Conservation (phyloP, 2,329 filamentous ascomycete species). For the Ophiobolus disseminans region DNA sequence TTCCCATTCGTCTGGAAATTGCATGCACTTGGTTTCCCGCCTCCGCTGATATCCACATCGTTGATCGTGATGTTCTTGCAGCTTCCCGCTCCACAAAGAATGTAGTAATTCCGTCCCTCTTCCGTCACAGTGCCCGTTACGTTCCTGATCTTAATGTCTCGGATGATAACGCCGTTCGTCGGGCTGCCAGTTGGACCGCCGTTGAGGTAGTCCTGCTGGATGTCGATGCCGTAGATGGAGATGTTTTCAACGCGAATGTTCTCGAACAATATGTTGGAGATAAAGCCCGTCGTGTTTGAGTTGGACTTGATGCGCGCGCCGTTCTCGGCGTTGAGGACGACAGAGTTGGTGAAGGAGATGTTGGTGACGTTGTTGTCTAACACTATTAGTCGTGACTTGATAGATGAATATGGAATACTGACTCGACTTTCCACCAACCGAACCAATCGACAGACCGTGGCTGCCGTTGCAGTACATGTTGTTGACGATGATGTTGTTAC, state of each 20-base stretch:
- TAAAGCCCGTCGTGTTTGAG: conserved; percentile 55
- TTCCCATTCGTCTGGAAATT: conserved; percentile 37
- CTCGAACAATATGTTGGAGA: conserved; percentile 20
- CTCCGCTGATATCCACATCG: conserved; percentile 46
- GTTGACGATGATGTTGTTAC: conserved; percentile 43
- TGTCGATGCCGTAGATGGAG: conserved; percentile 56
- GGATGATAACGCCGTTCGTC: conserved; percentile 55
- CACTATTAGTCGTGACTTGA: too few species aligned
- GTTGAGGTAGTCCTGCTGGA: conserved; percentile 60
- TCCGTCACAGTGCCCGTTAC: conserved; percentile 48
- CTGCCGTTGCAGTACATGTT: conserved; percentile 57
- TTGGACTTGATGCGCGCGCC: conserved; percentile 65
- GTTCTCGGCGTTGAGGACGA: conserved; percentile 58
- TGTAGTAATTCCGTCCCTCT: conserved; percentile 53
- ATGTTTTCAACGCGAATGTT: conserved; percentile 48
- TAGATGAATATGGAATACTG: too few species aligned
- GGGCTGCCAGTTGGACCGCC: conserved; percentile 51
- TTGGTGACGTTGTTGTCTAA: conserved; percentile 43
- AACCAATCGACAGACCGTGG: conserved; percentile 65
- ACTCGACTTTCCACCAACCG: conserved; percentile 53
- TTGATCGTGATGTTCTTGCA: conserved; percentile 62
- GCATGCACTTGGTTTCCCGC: conserved; percentile 45
- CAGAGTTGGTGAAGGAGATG: conserved; percentile 57
- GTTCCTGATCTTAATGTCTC: conserved; percentile 48
- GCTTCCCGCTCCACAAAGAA: conserved; percentile 60